Evolutionary conservation across 495 filamentous ascomycete genomes (phyloP).

Genomic region (Xylaria longipes): DNA sequence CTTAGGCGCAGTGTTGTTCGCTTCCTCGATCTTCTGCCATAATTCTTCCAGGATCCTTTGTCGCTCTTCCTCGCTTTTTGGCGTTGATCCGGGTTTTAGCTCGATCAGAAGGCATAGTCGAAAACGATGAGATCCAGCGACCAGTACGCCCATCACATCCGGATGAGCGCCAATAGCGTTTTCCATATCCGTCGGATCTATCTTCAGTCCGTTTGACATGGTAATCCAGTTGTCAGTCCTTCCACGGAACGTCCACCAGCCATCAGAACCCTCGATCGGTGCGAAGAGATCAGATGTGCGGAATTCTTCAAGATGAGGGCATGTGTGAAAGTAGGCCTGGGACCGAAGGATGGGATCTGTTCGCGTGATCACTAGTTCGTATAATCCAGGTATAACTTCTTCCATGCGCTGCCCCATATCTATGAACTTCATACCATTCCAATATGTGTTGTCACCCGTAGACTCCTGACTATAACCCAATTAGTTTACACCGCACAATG

Average conservation of each 20-base stretch:
- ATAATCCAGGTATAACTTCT: constrained; percentile 37
- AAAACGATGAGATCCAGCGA: constrained; percentile 54
- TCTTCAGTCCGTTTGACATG: constrained; percentile 62
- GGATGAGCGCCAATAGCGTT: constrained; percentile 44
- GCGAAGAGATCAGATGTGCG: constrained; percentile 59
- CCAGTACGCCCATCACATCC: constrained; percentile 46
- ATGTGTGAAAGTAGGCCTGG: constrained; percentile 46
- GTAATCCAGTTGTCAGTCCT: constrained; percentile 63
- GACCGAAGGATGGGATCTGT: constrained; percentile 31
- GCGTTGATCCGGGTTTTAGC: constrained; percentile 20
- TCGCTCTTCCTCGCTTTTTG: neutral
- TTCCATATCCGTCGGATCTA: constrained; percentile 59
- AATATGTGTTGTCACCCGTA: constrained; percentile 30
- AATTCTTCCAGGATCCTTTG: constrained; percentile 15
- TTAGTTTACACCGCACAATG: constrained; percentile 2
- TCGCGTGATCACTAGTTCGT: constrained; percentile 37
- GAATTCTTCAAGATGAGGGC: constrained; percentile 53
- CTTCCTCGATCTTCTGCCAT: constrained; percentile 34
- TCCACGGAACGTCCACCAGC: constrained; percentile 54
- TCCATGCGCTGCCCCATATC: constrained; percentile 41
- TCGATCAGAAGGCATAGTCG: constrained; percentile 58
- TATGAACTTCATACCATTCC: constrained; percentile 37
- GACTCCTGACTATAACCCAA: constrained; percentile 27
- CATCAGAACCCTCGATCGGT: constrained; percentile 46
- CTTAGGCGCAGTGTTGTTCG: constrained; percentile 28